Conservation (phyloP, 495 filamentous ascomycete genomes). For the Endocarpon pusillum region DNA sequence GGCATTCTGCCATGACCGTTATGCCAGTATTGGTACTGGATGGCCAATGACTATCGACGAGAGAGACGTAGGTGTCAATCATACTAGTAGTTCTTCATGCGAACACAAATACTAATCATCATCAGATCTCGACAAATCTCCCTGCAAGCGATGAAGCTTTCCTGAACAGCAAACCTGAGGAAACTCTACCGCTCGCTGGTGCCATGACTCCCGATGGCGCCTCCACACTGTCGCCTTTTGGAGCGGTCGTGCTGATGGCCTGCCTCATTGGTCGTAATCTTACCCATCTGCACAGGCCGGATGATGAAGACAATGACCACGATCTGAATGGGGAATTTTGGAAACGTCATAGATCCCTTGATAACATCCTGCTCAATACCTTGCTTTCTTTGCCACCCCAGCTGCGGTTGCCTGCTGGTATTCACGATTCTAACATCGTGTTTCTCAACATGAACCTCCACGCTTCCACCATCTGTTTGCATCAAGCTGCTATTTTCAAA, state of each 20-base stretch:
- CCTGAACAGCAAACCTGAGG: constrained; percentile 55
- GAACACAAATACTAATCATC: constrained; percentile 1
- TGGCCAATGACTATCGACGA: constrained; percentile 95
- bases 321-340: constrained; percentile 92
- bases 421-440: constrained; percentile 70
- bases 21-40: constrained; percentile 90
- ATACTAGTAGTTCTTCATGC: neutral
- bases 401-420: constrained; percentile 62
- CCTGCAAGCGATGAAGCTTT: constrained; percentile 80
- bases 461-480: constrained; percentile 89
- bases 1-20: constrained; percentile 75
- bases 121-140: constrained; percentile 63
- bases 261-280: constrained; percentile 89
- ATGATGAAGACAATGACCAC: constrained; percentile 61
- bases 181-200: constrained; percentile 49
- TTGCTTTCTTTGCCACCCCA: constrained; percentile 68
- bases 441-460: constrained; percentile 96
- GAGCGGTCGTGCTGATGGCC: constrained; percentile 66
- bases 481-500: constrained; percentile 96
- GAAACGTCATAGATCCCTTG: constrained; percentile 79
- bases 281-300: constrained; percentile 81
- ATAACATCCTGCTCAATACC: constrained; percentile 77
- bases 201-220: constrained; percentile 57
- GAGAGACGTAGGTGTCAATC: constrained; percentile 44
- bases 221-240: constrained; percentile 57